Evolutionary conservation across 1,284 basidiomycete species (phyloP).

Genomic region (Puccinia novopanici): DNA sequence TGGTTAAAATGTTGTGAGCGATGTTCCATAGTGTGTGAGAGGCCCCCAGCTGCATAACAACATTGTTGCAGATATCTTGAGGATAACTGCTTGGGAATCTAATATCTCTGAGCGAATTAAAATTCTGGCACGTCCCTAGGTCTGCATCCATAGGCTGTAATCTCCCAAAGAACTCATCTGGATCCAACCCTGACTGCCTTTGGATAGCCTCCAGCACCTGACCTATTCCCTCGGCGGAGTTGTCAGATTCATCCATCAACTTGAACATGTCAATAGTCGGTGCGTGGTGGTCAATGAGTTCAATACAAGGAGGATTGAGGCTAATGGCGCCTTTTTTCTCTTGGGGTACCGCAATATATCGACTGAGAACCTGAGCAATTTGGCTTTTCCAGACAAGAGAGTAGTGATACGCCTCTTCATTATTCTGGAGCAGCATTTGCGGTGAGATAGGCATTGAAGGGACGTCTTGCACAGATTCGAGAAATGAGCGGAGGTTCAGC

Average conservation of each 20-base stretch:
- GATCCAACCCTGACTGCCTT: background rate
- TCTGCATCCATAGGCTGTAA: background rate
- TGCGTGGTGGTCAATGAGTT: background rate
- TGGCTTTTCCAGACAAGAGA: background rate
- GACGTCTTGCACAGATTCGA: background rate
- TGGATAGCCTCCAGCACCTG: background rate
- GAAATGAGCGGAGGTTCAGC: background rate
- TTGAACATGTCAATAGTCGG: slow-evolving; percentile 9
- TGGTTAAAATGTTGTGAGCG: background rate
- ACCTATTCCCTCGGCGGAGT: slow-evolving; percentile 1
- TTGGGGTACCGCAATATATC: background rate
- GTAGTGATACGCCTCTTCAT: background rate
- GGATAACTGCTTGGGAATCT: background rate
- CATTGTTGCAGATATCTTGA: background rate
- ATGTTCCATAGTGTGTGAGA: background rate
- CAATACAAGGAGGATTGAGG: background rate
- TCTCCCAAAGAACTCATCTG: background rate
- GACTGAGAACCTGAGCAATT: background rate
- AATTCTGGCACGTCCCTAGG: no score
- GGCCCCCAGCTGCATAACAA: background rate
- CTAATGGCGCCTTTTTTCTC: background rate
- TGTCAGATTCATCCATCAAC: slow-evolving; percentile 13
- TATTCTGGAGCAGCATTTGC: background rate
- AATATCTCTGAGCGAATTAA: background rate
- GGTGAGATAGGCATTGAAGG: background rate